phyloP scores from a whole-genome alignment of 192 early-diverging fungal species.

The Pecoramyces ruminantium region DNA sequence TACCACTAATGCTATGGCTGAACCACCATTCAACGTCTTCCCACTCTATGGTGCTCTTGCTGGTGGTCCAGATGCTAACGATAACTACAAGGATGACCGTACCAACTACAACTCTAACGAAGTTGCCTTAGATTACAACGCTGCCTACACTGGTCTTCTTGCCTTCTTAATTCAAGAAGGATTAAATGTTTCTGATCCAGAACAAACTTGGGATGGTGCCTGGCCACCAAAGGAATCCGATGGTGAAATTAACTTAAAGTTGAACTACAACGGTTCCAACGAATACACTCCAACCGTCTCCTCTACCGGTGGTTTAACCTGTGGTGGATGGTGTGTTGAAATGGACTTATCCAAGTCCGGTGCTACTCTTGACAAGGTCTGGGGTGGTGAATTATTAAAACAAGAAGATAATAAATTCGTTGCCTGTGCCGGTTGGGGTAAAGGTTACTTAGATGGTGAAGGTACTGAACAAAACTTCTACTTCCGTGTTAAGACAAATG shows the following conservation, averaged over 20 bases:
- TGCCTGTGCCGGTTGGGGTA: neutral
- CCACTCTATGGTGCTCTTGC: conserved; percentile 38
- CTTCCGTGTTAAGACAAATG: neutral
- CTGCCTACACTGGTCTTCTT: neutral
- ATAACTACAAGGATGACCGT: conserved; percentile 24
- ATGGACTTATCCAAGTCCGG: neutral
- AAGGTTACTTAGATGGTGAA: neutral
- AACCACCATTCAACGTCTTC: conserved; percentile 5
- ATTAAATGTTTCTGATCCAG: neutral
- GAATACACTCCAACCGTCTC: neutral
- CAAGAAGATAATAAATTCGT: neutral
- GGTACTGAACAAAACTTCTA: neutral
- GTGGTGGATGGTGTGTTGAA: neutral
- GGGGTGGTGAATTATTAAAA: neutral
- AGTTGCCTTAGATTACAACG: neutral
- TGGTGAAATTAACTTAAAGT: neutral
- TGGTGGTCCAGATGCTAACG: conserved; percentile 32
- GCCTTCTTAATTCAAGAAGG: neutral
- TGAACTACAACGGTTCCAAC: neutral
- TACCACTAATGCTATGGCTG: conserved; percentile 15
- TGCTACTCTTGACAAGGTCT: neutral
- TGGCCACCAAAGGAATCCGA: neutral
- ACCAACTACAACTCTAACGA: conserved; percentile 24
- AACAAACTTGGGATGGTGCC: neutral
- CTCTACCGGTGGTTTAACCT: neutral